A percentile compares a stretch with the other conserved stretches of the same genome.
Evolutionary conservation across 768 basidiomycete genomes (phyloP).

Genomic region (Naganishia vaughanmartiniae): DNA sequence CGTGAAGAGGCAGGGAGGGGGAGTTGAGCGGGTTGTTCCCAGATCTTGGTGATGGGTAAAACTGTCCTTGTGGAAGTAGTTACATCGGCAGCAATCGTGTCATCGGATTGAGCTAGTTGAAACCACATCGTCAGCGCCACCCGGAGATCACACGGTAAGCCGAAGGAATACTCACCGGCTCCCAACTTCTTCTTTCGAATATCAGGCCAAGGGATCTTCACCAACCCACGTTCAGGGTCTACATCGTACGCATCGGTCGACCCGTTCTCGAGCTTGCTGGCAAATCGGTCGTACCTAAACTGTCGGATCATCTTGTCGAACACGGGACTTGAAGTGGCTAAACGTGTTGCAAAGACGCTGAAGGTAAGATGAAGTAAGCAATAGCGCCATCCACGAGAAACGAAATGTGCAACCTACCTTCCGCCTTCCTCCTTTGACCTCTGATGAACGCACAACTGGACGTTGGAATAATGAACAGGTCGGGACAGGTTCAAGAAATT

Average conservation of each 20-base stretch:
- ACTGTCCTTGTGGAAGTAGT: conserved; percentile 1
- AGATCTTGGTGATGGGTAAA: conserved; percentile 16
- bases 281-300: conserved; percentile 41
- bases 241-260: conserved; percentile 23
- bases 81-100: conserved; percentile 16
- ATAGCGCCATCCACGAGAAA: background rate
- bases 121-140: background rate
- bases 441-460: conserved; percentile 44
- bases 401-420: background rate
- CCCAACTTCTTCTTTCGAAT: conserved; percentile 24
- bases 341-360: conserved; percentile 42
- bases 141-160: background rate
- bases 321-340: conserved; percentile 39
- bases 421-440: conserved; percentile 15
- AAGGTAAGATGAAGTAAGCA: background rate
- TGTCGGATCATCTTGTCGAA: conserved; percentile 38
- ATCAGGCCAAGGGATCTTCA: conserved; percentile 41
- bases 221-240: conserved; percentile 32
- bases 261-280: conserved; percentile 39
- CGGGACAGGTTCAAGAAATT: conserved; percentile 35
- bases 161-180: conserved; percentile 10
- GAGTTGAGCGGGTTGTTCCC: conserved; percentile 18
- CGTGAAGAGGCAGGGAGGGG: conserved; percentile 31
- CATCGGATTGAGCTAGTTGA: conserved; percentile 21
- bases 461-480: conserved; percentile 49